A percentile compares a stretch with the other conserved stretches of the same genome.
Evolutionary conservation across 768 basidiomycete species (phyloP).

Genomic region (Lentinula edodes): DNA sequence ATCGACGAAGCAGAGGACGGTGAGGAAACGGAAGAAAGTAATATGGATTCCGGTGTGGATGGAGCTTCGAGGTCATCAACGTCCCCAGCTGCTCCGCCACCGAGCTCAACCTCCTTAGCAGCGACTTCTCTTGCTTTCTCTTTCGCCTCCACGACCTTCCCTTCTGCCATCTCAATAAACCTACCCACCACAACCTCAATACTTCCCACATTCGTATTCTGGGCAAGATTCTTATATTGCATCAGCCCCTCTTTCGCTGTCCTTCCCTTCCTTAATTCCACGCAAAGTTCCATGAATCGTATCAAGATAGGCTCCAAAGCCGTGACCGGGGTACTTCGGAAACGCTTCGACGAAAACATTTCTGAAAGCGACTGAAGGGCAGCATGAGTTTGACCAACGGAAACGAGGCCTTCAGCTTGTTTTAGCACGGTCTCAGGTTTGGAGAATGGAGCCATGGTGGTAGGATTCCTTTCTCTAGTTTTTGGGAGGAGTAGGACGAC

Average conservation of each 20-base stretch:
- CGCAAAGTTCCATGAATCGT: constrained; percentile 94
- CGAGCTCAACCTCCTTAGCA: constrained; percentile 32
- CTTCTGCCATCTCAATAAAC: constrained; percentile 77
- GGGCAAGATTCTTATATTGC: constrained; percentile 97
- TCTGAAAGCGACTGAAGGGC: constrained; percentile 88
- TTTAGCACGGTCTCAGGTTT: constrained; percentile 89
- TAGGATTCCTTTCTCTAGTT: neutral
- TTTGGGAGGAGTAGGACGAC: too few species aligned
- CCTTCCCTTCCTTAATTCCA: constrained; percentile 89
- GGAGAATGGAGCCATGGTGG: constrained; percentile 79
- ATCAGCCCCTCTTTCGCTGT: constrained; percentile 94
- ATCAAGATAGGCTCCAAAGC: constrained; percentile 94
- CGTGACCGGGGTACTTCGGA: constrained; percentile 83
- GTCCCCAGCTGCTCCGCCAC: constrained; percentile 38
- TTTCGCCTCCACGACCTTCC: constrained; percentile 81
- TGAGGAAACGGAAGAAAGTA: constrained; percentile 69
- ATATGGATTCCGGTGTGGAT: constrained; percentile 89
- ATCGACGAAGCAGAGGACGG: constrained; percentile 57
- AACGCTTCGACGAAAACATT: constrained; percentile 91
- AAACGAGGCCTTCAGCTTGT: constrained; percentile 91
- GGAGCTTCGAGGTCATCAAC: constrained; percentile 95
- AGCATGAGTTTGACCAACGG: constrained; percentile 85
- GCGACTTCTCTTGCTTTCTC: constrained; percentile 86
- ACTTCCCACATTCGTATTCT: constrained; percentile 84
- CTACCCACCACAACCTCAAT: constrained; percentile 89